phyloP scores from a whole-genome alignment of 2,329 filamentous ascomycete genomes.

The Herpotrichia juniperi region DNA sequence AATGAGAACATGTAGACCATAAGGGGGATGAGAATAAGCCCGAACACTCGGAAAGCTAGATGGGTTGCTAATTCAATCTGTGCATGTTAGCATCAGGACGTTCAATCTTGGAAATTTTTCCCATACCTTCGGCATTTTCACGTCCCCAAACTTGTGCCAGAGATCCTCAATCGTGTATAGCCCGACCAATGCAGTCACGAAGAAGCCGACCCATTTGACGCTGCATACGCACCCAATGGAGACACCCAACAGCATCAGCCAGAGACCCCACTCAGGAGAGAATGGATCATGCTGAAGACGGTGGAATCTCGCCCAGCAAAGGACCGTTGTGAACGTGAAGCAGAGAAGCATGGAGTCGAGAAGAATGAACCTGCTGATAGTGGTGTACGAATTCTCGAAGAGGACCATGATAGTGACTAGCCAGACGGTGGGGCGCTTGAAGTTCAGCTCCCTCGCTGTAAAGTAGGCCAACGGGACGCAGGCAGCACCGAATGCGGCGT shows the following conservation, averaged over 20 bases:
- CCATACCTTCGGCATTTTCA: conserved; percentile 81
- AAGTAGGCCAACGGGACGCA: conserved; percentile 95
- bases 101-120: not conserved
- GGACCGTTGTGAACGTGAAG: conserved; percentile 96
- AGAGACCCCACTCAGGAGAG: conserved; percentile 88
- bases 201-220: conserved; percentile 97
- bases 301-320: conserved; percentile 98
- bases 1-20: conserved; percentile 96
- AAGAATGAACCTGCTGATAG: conserved; percentile 97
- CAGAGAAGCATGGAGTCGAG: conserved; percentile 98
- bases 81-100: conserved; percentile 27
- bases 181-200: conserved; percentile 92
- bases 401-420: conserved; percentile 95
- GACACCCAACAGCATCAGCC: conserved; percentile 90
- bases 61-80: conserved; percentile 75
- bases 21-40: conserved; percentile 86
- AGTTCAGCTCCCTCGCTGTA: conserved; percentile 88
- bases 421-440: conserved; percentile 89
- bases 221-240: conserved; percentile 98
- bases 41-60: conserved; percentile 77
- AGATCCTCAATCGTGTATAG: conserved; percentile 95
- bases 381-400: conserved; percentile 99
- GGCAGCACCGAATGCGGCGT: conserved; percentile 89
- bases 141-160: conserved; percentile 96
- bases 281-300: conserved; percentile 85